Evolutionary conservation across 352 stramenopile species (phyloP).

Genomic region (Globisporangium canariense): DNA sequence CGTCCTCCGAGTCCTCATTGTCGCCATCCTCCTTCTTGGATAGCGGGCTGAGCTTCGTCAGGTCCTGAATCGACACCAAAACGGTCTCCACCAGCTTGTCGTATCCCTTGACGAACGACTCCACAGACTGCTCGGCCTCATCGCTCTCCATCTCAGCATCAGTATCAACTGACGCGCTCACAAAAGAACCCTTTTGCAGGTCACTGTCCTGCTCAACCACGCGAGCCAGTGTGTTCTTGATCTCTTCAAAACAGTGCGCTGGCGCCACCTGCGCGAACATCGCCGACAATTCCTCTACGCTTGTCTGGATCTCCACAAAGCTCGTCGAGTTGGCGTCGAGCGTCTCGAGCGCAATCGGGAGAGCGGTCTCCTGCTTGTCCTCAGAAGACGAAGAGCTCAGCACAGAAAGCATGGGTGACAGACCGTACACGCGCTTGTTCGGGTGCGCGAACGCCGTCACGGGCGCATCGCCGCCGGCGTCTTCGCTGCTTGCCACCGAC

Average conservation of each 20-base stretch:
- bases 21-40: slow-evolving; percentile 29
- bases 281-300: slow-evolving; percentile 24
- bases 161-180: not conserved
- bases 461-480: slow-evolving; percentile 31
- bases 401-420: slow-evolving; percentile 49
- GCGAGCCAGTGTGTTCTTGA: slow-evolving; percentile 23
- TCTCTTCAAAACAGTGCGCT: slow-evolving; percentile 34
- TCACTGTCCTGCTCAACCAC: slow-evolving; percentile 35
- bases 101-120: slow-evolving; percentile 47
- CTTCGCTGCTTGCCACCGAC: slow-evolving; percentile 43
- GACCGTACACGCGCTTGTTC: slow-evolving; percentile 53
- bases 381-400: not conserved
- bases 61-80: slow-evolving; percentile 75
- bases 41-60: slow-evolving; percentile 44
- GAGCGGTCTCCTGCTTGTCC: not conserved
- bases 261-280: slow-evolving; percentile 27
- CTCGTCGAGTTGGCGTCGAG: slow-evolving; percentile 29
- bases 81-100: slow-evolving; percentile 75
- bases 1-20: slow-evolving; percentile 17
- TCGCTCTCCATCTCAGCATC: slow-evolving; percentile 24
- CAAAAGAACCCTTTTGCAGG: slow-evolving; percentile 14
- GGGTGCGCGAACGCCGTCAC: slow-evolving; percentile 57
- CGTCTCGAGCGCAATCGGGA: slow-evolving; percentile 29
- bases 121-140: slow-evolving; percentile 14
- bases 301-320: slow-evolving; percentile 33